Evolutionary conservation across 2,329 filamentous ascomycete species (phyloP).

Genomic region (Beauveria sp.): DNA sequence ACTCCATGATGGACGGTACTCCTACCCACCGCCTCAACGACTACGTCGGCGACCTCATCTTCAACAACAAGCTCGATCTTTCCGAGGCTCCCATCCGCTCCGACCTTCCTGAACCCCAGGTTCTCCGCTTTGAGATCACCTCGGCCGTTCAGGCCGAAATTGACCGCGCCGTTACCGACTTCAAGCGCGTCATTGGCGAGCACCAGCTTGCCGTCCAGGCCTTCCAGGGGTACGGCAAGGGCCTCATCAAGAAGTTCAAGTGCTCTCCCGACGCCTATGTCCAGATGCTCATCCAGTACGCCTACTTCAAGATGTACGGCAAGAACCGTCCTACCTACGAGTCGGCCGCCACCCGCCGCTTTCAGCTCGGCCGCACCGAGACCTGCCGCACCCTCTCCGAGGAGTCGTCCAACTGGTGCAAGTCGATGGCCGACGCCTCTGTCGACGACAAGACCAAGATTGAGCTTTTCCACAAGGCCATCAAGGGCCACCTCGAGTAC

Average conservation of each 20-base stretch:
- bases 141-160: slow-evolving; percentile 70
- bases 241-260: slow-evolving; percentile 98
- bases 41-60: slow-evolving; percentile 84
- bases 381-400: slow-evolving; percentile 90
- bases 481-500: slow-evolving; percentile 80
- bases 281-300: slow-evolving; percentile 96
- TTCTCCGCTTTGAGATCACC: slow-evolving; percentile 71
- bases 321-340: slow-evolving; percentile 97
- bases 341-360: slow-evolving; percentile 87
- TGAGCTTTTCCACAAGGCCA: slow-evolving; percentile 72
- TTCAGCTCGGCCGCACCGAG: slow-evolving; percentile 93
- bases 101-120: slow-evolving; percentile 71
- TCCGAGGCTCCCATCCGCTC: slow-evolving; percentile 71
- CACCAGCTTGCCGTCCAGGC: slow-evolving; percentile 92
- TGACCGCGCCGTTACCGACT: slow-evolving; percentile 69
- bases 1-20: slow-evolving; percentile 99
- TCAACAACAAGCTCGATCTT: slow-evolving; percentile 90
- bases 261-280: slow-evolving; percentile 96
- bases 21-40: slow-evolving; percentile 96
- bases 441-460: slow-evolving; percentile 58
- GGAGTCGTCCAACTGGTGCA: slow-evolving; percentile 84
- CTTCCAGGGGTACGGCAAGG: slow-evolving; percentile 97
- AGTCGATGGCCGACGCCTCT: slow-evolving; percentile 67
- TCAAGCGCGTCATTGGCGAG: slow-evolving; percentile 70
- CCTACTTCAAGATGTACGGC: slow-evolving; percentile 98